Evolutionary conservation across 805 yeast species (phyloP).

Genomic region (Torulaspora franciscae): DNA sequence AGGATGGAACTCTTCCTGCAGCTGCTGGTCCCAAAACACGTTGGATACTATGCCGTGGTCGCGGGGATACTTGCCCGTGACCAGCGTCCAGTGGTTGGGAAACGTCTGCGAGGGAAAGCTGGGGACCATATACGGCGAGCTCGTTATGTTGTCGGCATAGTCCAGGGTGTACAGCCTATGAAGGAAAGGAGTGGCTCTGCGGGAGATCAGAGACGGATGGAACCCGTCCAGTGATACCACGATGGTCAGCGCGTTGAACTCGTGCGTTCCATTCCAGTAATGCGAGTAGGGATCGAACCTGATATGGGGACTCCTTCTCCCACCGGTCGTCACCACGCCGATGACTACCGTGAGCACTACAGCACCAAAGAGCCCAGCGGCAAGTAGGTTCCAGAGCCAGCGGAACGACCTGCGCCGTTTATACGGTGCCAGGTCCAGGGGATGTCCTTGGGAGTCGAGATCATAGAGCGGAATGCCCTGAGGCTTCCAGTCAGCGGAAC

Average conservation of each 20-base stretch:
- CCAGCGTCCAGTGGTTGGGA: slow-evolving; percentile 88
- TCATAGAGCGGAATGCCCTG: slow-evolving; percentile 26
- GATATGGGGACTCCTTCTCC: background rate
- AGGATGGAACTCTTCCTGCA: slow-evolving; percentile 49
- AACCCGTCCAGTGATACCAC: slow-evolving; percentile 82
- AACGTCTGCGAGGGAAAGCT: slow-evolving; percentile 85
- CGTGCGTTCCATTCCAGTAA: slow-evolving; percentile 56
- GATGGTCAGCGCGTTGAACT: slow-evolving; percentile 73
- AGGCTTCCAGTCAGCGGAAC: slow-evolving; percentile 3
- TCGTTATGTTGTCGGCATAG: slow-evolving; percentile 37
- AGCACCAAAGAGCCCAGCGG: background rate
- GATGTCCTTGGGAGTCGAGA: slow-evolving; percentile 15
- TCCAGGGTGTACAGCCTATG: slow-evolving; percentile 50
- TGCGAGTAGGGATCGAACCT: slow-evolving; percentile 21
- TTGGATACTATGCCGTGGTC: slow-evolving; percentile 75
- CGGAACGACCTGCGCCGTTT: background rate
- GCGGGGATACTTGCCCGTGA: slow-evolving; percentile 79
- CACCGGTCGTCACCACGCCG: slow-evolving; percentile 4
- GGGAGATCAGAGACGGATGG: slow-evolving; percentile 79
- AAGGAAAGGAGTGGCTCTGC: slow-evolving; percentile 63
- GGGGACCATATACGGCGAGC: slow-evolving; percentile 76
- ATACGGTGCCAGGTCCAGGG: background rate
- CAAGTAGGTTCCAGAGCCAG: background rate
- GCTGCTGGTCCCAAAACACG: slow-evolving; percentile 45
- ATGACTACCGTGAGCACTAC: slow-evolving; percentile 2